phyloP scores from a whole-genome alignment of 2,329 filamentous ascomycete species.

The Hirsutella rhossiliensis region DNA sequence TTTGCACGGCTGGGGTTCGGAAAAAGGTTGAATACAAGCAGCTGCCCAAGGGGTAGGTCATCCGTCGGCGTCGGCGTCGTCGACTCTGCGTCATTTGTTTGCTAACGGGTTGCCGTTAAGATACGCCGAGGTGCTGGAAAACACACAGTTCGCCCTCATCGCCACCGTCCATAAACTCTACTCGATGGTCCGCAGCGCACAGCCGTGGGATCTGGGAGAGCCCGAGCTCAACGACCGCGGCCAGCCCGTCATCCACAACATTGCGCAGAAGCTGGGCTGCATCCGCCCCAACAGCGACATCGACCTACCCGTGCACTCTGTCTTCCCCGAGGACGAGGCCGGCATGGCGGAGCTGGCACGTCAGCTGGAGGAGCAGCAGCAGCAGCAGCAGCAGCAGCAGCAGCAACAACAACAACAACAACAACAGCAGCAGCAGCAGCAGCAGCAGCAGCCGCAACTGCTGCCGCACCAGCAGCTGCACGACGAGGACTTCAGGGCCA shows the following conservation, averaged over 20 bases:
- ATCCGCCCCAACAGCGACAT: slow-evolving; percentile 50
- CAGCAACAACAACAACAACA: not conserved
- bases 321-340: slow-evolving; percentile 50
- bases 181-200: slow-evolving; percentile 45
- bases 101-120: slow-evolving; percentile 17
- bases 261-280: slow-evolving; percentile 51
- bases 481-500: not conserved
- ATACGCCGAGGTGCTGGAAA: slow-evolving; percentile 53
- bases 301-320: slow-evolving; percentile 42
- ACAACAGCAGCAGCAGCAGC: not conserved
- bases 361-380: slow-evolving; percentile 36
- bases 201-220: slow-evolving; percentile 50
- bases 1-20: slow-evolving; percentile 49
- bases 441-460: not conserved
- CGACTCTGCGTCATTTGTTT: slow-evolving; percentile 2
- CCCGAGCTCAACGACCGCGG: slow-evolving; percentile 51
- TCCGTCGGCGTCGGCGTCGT: not conserved
- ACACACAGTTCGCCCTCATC: slow-evolving; percentile 52
- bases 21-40: slow-evolving; percentile 62
- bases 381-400: not conserved
- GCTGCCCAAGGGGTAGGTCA: slow-evolving; percentile 44
- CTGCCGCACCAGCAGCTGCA: not conserved
- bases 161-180: slow-evolving; percentile 55
- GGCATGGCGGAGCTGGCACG: slow-evolving; percentile 44
- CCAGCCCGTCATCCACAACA: slow-evolving; percentile 53